These are phyloP conservation scores for Scedosporium aurantiacum DNA, from an alignment of 2,329 filamentous ascomycete genomes.

Conservation along the genomic window DNA sequence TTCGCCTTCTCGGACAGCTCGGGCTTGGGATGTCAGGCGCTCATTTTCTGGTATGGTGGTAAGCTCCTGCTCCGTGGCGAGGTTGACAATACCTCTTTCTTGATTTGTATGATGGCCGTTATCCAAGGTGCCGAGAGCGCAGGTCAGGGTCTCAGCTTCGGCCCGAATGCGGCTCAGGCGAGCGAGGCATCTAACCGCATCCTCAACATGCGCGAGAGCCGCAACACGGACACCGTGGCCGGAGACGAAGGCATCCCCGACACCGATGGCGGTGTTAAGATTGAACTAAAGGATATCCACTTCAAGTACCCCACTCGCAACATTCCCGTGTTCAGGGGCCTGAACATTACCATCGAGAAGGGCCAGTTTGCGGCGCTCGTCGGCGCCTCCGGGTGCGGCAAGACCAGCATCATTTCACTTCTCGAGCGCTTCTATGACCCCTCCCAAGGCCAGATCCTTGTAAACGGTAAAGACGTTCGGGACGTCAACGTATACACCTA, in stretches of 20 bases:
- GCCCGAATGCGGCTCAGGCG: slow-evolving; percentile 51
- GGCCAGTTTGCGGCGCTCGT: slow-evolving; percentile 63
- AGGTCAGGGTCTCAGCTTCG: slow-evolving; percentile 56
- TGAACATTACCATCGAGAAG: slow-evolving; percentile 54
- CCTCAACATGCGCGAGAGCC: slow-evolving; percentile 36
- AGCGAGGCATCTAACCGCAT: slow-evolving; percentile 49
- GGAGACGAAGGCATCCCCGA: slow-evolving; percentile 28
- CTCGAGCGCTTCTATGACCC: slow-evolving; percentile 63
- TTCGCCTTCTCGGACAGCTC: slow-evolving; percentile 62
- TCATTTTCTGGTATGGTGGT: slow-evolving; percentile 58
- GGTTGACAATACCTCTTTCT: slow-evolving; percentile 33
- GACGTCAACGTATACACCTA: slow-evolving; percentile 50
- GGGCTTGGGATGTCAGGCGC: slow-evolving; percentile 49
- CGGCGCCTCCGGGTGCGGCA: slow-evolving; percentile 59
- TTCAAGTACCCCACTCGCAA: slow-evolving; percentile 52
- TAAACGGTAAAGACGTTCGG: slow-evolving; percentile 50
- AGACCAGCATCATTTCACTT: slow-evolving; percentile 58
- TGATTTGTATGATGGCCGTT: slow-evolving; percentile 53
- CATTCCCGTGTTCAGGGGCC: slow-evolving; percentile 43
- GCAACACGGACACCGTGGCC: slow-evolving; percentile 22
- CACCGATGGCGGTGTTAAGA: slow-evolving; percentile 37
- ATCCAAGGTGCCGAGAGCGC: slow-evolving; percentile 58
- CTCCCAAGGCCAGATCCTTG: slow-evolving; percentile 50
- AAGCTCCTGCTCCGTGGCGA: slow-evolving; percentile 43
- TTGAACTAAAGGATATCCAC: slow-evolving; percentile 44